Evolutionary conservation across 75 land plant genomes (phyloP), one percentile per base, ranked within the genome.

Genomic region (Chamaecyparis obtusa): DNA sequence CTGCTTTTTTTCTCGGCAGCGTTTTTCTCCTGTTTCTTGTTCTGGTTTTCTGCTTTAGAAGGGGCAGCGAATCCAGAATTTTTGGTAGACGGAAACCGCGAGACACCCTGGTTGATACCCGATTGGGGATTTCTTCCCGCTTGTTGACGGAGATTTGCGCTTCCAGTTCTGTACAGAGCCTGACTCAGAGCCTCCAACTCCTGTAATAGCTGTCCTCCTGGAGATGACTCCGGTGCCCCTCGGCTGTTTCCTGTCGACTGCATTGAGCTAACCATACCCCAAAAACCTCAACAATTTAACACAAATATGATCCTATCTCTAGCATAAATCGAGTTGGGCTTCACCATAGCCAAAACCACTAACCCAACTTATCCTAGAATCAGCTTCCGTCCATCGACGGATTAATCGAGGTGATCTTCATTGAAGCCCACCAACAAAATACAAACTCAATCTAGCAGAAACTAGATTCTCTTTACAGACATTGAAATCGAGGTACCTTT

Each of bases 111-210:
- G 48, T 84, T 37, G 88, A 85, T 32, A 14, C 36, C 37, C 77
- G 77, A 56, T 24, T 24, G n/a, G 83, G 81, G 74, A 49, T 75
- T 88, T 85, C 32, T 84, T 81, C 48, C 49, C 80, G 37, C 86
- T 35, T 69, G 48, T 80, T 86, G 87, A 76, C 16, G 84, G 3
- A 60, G 30, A 64, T 19, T 7, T 71, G 56, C 82, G 90, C 72
- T 78, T n/a, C 85, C 88, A n/a, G 92, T 90, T 39, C 87, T 72
- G 86, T 93, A 94, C 24, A 97, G 89, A 30, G 95, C 94, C 87
- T 96, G 93, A 54, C 92, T 94, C 35, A 97, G 89, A 13, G 95
- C 89, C 80, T 96, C 97, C 76, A 97, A 87, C 64, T 97, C 99
- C 83, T 90, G 86, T 83, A 97, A 88, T 55, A 97, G 86, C 86